Evolutionary conservation across 108 stramenopile species (phyloP).

Genomic region (Bacterosira constricta): DNA sequence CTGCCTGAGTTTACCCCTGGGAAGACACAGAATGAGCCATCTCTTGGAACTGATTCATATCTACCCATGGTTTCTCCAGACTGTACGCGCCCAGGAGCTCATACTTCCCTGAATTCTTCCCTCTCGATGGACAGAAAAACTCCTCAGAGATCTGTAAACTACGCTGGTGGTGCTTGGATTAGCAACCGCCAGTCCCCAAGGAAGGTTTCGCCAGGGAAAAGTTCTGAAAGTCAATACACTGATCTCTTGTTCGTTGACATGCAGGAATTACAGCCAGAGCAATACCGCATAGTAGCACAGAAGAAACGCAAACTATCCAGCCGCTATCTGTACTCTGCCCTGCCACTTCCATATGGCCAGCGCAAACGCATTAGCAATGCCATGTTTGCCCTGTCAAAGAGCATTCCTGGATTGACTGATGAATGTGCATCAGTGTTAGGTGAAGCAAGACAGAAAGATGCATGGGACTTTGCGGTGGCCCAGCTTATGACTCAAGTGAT

Average conservation of each 20-base stretch:
- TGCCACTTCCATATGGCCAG: slow-evolving; percentile 85
- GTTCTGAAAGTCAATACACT: slow-evolving; percentile 25
- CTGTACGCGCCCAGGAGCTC: slow-evolving; percentile 14
- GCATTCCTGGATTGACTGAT: slow-evolving; percentile 76
- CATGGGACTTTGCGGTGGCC: slow-evolving; percentile 88
- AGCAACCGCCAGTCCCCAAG: slow-evolving; percentile 31
- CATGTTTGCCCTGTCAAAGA: slow-evolving; percentile 78
- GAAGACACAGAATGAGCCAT: slow-evolving; percentile 13
- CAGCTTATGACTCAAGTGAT: slow-evolving; percentile 89
- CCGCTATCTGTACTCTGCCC: slow-evolving; percentile 65
- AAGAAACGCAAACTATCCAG: slow-evolving; percentile 26
- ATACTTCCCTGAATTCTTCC: neutral
- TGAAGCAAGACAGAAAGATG: slow-evolving; percentile 75
- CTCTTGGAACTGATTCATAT: neutral
- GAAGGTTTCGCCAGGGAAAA: slow-evolving; percentile 17
- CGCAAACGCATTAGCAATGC: slow-evolving; percentile 84
- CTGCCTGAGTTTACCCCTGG: slow-evolving; percentile 32
- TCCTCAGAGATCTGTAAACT: slow-evolving; percentile 50
- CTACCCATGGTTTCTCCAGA: slow-evolving; percentile 46
- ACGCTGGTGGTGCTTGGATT: slow-evolving; percentile 49
- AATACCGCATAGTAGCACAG: slow-evolving; percentile 64
- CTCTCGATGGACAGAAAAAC: slow-evolving; percentile 16
- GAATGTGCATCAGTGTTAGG: slow-evolving; percentile 79
- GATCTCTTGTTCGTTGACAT: slow-evolving; percentile 73
- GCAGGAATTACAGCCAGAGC: slow-evolving; percentile 67